phyloP scores from a whole-genome alignment of 2,329 filamentous ascomycete species.

The Volutella citrinella region DNA sequence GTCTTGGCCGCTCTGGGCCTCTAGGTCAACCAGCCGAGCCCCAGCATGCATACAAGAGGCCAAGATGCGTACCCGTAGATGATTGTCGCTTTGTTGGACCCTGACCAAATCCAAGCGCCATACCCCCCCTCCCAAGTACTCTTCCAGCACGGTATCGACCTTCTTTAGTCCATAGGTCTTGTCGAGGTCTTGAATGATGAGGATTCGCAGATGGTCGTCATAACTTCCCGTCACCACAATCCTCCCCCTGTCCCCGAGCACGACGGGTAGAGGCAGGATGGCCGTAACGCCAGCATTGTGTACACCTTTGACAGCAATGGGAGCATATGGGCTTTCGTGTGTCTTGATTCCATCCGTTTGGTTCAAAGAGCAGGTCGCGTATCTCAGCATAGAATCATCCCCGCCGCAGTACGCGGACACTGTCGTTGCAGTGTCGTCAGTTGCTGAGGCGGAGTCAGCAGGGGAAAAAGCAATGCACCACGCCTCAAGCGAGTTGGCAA shows the following conservation, averaged over 20 bases:
- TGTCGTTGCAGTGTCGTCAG: slow-evolving; percentile 22
- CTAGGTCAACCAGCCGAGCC: slow-evolving; percentile 58
- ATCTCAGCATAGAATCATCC: slow-evolving; percentile 67
- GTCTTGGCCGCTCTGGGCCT: slow-evolving; percentile 30
- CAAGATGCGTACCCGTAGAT: slow-evolving; percentile 51
- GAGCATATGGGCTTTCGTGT: slow-evolving; percentile 21
- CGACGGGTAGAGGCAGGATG: slow-evolving; percentile 66
- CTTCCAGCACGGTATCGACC: slow-evolving; percentile 56
- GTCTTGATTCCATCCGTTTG: slow-evolving; percentile 7
- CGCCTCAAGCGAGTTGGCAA: slow-evolving; percentile 61
- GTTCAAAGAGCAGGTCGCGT: slow-evolving; percentile 33
- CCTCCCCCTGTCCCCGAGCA: slow-evolving; percentile 40
- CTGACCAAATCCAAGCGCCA: slow-evolving; percentile 74
- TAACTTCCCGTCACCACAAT: slow-evolving; percentile 86
- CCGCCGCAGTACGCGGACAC: slow-evolving; percentile 65
- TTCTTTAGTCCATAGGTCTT: slow-evolving; percentile 39
- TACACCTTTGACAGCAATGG: slow-evolving; percentile 36
- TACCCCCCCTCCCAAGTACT: slow-evolving; percentile 74
- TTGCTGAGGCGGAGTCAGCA: slow-evolving; percentile 11
- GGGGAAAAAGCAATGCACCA: slow-evolving; percentile 68
- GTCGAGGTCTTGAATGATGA: slow-evolving; percentile 45
- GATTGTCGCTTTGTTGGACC: slow-evolving; percentile 21
- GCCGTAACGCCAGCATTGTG: slow-evolving; percentile 86
- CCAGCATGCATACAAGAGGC: slow-evolving; percentile 96
- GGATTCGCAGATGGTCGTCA: slow-evolving; percentile 76